phyloP scores from a whole-genome alignment of 1,284 basidiomycete species.

The Leccinum ponderosum region DNA sequence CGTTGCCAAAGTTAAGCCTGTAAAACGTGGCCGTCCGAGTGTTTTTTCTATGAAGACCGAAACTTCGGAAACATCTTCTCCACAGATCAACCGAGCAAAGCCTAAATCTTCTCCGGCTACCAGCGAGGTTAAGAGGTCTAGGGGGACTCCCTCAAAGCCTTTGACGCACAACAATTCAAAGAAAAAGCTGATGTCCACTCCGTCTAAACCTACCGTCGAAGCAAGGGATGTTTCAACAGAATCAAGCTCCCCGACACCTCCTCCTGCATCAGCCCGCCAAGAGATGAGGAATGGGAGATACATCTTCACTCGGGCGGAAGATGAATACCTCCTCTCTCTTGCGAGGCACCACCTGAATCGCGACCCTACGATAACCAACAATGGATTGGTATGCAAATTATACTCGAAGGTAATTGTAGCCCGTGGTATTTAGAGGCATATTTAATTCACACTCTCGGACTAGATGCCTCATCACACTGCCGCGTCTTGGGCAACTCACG shows the following conservation, averaged over 20 bases:
- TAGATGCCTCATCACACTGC: slow-evolving; percentile 49
- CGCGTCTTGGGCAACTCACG: slow-evolving; percentile 39
- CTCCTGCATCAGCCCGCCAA: slow-evolving; percentile 36
- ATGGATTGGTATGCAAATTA: slow-evolving; percentile 34
- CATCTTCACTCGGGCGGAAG: slow-evolving; percentile 47
- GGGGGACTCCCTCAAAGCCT: slow-evolving; percentile 4
- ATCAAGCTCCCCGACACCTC: slow-evolving; percentile 45
- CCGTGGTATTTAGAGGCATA: background rate
- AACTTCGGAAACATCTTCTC: slow-evolving; percentile 1
- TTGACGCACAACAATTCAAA: slow-evolving; percentile 10
- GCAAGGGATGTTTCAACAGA: background rate
- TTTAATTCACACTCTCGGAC: background rate
- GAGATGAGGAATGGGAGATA: slow-evolving; percentile 33
- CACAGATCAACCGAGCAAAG: slow-evolving; percentile 8
- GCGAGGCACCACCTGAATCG: slow-evolving; percentile 37
- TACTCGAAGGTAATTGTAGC: slow-evolving; percentile 41
- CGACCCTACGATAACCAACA: slow-evolving; percentile 38
- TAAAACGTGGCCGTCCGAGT: slow-evolving; percentile 25
- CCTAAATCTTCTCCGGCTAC: slow-evolving; percentile 4
- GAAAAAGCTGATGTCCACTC: background rate
- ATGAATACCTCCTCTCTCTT: slow-evolving; percentile 41
- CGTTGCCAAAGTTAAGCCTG: slow-evolving; percentile 12
- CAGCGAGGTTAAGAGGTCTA: slow-evolving; percentile 3
- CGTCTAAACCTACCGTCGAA: background rate
- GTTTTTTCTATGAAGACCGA: slow-evolving; percentile 16